A percentile compares a stretch with the other conserved stretches of the same genome.
Conservation (phyloP, 73 alveolate species). For the Breviolum minutum region DNA sequence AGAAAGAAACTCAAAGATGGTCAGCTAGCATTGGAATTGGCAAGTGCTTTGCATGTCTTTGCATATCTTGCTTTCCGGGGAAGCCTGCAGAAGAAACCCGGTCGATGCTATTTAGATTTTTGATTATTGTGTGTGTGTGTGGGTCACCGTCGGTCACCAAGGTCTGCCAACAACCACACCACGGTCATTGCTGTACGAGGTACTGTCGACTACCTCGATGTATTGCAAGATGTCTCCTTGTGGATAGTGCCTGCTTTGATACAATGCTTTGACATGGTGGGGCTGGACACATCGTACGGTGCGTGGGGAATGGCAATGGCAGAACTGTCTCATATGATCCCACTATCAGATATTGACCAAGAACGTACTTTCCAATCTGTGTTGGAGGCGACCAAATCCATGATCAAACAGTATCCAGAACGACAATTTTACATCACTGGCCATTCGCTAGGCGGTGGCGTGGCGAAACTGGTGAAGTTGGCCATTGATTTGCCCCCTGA, state of each 20-base stretch:
- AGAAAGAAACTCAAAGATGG: no score
- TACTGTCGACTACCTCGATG: slow-evolving; percentile 47
- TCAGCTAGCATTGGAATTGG: no score
- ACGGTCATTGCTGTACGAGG: slow-evolving; percentile 75
- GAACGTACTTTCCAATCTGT: neutral
- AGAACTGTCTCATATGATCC: slow-evolving; percentile 5
- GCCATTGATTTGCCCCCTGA: neutral
- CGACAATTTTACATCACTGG: slow-evolving; percentile 52
- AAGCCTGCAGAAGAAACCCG: no score
- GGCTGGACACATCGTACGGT: slow-evolving; percentile 37
- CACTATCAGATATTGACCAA: neutral
- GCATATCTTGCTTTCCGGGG: neutral
- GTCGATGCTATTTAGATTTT: no score
- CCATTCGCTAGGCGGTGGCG: slow-evolving; percentile 77
- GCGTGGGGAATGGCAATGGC: slow-evolving; percentile 79
- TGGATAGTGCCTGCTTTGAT: slow-evolving; percentile 59
- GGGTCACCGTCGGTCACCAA: neutral
- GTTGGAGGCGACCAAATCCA: neutral
- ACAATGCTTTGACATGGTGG: slow-evolving; percentile 1
- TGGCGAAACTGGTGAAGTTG: slow-evolving; percentile 62
- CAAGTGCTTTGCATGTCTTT: no score
- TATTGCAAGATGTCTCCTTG: slow-evolving; percentile 57
- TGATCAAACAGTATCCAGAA: neutral
- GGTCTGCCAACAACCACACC: slow-evolving; percentile 22
- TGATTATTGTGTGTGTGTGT: no score